A percentile compares a stretch with the other conserved stretches of the same genome.
These are phyloP conservation scores for Tolypocladium album DNA, from an alignment of 2,329 filamentous ascomycete species.

Conservation along the genomic window DNA sequence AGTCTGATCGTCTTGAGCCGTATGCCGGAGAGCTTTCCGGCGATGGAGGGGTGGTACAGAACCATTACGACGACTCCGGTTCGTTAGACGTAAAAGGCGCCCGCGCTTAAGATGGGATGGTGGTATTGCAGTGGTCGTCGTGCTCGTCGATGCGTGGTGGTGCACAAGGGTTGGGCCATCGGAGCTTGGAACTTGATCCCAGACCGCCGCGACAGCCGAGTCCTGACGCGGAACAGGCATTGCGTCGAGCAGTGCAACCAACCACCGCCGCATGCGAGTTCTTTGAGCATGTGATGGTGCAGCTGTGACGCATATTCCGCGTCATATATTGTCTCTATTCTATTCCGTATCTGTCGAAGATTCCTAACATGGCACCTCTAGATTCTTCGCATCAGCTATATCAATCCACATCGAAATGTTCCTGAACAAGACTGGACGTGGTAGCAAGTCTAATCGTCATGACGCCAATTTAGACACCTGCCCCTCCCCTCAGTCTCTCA, in stretches of 20 bases:
- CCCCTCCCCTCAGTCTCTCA: conserved; percentile 5
- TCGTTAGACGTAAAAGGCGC: background rate
- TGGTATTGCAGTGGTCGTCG: background rate
- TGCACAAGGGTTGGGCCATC: background rate
- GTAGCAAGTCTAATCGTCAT: background rate
- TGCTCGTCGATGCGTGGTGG: background rate
- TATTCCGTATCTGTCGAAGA: background rate
- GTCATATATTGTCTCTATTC: background rate
- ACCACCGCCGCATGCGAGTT: background rate
- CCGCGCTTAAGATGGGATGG: background rate
- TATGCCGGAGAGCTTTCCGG: background rate
- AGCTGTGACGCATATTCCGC: background rate
- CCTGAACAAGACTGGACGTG: background rate
- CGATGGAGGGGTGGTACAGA: background rate
- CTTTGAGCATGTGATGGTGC: background rate
- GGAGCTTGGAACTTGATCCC: background rate
- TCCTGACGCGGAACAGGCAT: background rate
- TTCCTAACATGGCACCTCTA: background rate
- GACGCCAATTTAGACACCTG: background rate
- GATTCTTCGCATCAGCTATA: background rate
- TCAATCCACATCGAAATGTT: background rate
- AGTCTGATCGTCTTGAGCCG: background rate
- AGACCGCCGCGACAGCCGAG: background rate
- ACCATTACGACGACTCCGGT: background rate
- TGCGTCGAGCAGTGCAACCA: background rate